Percentiles rank a stretch among this genome's conserved stretches.
Conservation (phyloP, 495 filamentous ascomycete genomes). For the Tuber umbilicatum region DNA sequence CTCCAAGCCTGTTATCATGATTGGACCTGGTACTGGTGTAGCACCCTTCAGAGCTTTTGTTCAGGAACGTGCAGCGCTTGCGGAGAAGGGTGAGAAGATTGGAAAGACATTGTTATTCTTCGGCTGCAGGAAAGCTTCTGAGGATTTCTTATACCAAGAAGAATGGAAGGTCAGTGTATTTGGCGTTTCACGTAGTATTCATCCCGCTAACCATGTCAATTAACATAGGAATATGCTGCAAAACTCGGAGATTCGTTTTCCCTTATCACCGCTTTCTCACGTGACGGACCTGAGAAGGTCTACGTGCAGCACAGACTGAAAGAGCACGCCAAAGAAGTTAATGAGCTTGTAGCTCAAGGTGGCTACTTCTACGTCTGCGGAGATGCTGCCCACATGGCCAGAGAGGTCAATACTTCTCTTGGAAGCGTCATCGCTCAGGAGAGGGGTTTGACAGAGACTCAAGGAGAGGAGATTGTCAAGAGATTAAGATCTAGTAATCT, state of each 20-base stretch:
- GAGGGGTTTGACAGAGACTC: conserved; percentile 68
- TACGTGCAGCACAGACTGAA: conserved; percentile 93
- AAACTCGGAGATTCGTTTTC: conserved; percentile 80
- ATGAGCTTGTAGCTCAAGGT: conserved; percentile 78
- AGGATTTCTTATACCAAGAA: conserved; percentile 88
- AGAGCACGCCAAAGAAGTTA: conserved; percentile 75
- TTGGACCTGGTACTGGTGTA: conserved; percentile 94
- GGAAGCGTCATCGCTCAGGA: conserved; percentile 77
- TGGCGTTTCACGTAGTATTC: conserved; percentile 9
- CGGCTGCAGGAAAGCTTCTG: conserved; percentile 72
- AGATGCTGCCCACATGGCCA: conserved; percentile 96
- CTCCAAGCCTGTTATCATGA: conserved; percentile 85
- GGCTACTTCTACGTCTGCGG: conserved; percentile 98
- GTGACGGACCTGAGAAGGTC: conserved; percentile 76
- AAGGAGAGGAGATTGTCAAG: conserved; percentile 94
- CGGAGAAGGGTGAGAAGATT: conserved; percentile 71
- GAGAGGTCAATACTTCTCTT: conserved; percentile 84
- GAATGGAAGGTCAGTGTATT: conserved; percentile 78
- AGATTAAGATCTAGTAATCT: conserved; percentile 84
- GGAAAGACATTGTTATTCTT: conserved; percentile 91
- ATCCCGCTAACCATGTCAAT: conserved; percentile 17
- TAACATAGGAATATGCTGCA: conserved; percentile 65
- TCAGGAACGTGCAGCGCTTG: conserved; percentile 81
- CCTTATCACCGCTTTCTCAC: conserved; percentile 86
- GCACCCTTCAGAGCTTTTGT: conserved; percentile 94